These are phyloP conservation scores for Wolfiporia cocos DNA, from an alignment of 1,284 basidiomycete species.

Conservation along the genomic window DNA sequence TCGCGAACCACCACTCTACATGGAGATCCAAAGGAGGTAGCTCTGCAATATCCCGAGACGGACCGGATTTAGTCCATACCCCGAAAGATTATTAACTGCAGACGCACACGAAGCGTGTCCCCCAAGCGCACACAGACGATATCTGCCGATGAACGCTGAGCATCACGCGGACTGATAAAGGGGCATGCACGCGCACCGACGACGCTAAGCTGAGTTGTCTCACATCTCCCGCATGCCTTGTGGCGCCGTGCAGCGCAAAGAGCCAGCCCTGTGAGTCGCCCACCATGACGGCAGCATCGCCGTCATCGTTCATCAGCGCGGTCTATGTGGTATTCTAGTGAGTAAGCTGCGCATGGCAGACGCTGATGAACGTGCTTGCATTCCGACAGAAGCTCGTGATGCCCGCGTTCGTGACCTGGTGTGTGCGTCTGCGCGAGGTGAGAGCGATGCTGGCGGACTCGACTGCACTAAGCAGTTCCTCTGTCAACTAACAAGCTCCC, in stretches of 20 bases:
- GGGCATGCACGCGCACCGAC: conserved; percentile 10
- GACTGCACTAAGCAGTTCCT: too few relatives aligned
- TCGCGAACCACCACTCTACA: conserved; percentile 45
- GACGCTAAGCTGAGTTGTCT: conserved; percentile 18
- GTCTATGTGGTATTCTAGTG: background rate
- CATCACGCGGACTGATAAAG: conserved; percentile 2
- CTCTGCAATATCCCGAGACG: conserved; percentile 27
- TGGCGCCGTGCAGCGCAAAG: too few relatives aligned
- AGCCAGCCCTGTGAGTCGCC: conserved; percentile 3
- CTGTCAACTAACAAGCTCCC: background rate
- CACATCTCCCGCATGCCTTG: too few relatives aligned
- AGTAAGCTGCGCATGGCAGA: background rate
- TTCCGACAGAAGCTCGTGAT: background rate
- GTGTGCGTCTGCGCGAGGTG: background rate
- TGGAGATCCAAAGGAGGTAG: conserved; percentile 44
- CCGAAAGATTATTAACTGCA: background rate
- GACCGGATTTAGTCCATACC: too few relatives aligned
- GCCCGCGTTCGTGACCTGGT: background rate
- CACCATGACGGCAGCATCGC: background rate
- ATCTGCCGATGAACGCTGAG: conserved; percentile 3
- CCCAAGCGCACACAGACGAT: conserved; percentile 7
- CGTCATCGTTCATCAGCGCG: background rate
- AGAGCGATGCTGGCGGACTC: background rate
- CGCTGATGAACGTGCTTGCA: background rate
- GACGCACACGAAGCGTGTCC: conserved; percentile 6